A percentile compares a stretch with the other conserved stretches of the same genome.
These are phyloP conservation scores for Incumbomyces lentus DNA, from an alignment of 2,329 filamentous ascomycete species.

Conservation along the genomic window DNA sequence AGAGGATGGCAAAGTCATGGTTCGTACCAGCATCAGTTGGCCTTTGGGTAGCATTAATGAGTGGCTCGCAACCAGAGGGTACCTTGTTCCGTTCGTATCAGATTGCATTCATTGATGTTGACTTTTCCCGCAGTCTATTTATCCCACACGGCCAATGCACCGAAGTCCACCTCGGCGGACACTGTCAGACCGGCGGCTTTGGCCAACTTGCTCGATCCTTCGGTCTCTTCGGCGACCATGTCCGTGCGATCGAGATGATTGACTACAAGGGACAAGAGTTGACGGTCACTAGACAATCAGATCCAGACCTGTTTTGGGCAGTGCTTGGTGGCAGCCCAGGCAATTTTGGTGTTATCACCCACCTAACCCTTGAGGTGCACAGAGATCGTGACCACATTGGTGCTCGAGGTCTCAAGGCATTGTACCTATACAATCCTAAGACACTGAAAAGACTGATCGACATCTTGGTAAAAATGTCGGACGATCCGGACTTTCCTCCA, in stretches of 20 bases:
- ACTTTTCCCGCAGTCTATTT: slow-evolving; percentile 20
- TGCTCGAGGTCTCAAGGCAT: slow-evolving; percentile 33
- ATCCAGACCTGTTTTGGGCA: slow-evolving; percentile 25
- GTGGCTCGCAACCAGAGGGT: slow-evolving; percentile 31
- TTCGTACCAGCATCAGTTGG: slow-evolving; percentile 34
- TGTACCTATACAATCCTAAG: slow-evolving; percentile 33
- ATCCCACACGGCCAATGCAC: slow-evolving; percentile 32
- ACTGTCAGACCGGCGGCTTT: slow-evolving; percentile 41
- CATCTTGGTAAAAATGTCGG: slow-evolving; percentile 36
- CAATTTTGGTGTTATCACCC: slow-evolving; percentile 26
- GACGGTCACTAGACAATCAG: slow-evolving; percentile 20
- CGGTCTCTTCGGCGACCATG: slow-evolving; percentile 26
- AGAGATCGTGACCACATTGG: slow-evolving; percentile 31
- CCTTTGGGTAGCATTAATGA: slow-evolving; percentile 34
- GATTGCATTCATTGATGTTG: neutral
- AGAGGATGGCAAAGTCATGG: slow-evolving; percentile 27
- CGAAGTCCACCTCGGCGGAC: slow-evolving; percentile 38
- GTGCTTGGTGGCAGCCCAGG: slow-evolving; percentile 27
- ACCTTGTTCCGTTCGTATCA: slow-evolving; percentile 30
- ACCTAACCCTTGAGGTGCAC: slow-evolving; percentile 24
- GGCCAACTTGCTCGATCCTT: slow-evolving; percentile 40
- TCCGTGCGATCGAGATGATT: slow-evolving; percentile 23
- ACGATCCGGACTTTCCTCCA: slow-evolving; percentile 33
- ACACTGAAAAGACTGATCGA: slow-evolving; percentile 31
- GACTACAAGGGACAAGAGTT: slow-evolving; percentile 22